A percentile compares a stretch with the other conserved stretches of the same genome.
Conservation (phyloP, 345 rosid species). For the Lepidium sativum region DNA sequence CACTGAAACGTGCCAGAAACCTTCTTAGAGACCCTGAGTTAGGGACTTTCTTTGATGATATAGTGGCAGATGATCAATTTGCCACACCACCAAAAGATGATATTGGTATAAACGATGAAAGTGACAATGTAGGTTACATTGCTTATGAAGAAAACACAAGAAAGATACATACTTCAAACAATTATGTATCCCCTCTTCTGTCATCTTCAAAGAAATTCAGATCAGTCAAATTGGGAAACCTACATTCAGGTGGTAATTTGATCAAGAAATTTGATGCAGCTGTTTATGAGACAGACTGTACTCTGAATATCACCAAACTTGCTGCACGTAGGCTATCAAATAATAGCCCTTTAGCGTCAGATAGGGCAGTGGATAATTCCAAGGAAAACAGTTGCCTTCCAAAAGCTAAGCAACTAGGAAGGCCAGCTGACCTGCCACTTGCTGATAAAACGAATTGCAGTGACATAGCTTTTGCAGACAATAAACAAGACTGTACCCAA, state of each 20-base stretch:
- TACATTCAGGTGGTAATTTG: conserved; percentile 46
- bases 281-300: conserved; percentile 30
- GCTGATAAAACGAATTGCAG: conserved; percentile 55
- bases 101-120: conserved; percentile 36
- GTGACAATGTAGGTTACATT: conserved; percentile 22
- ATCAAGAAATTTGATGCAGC: conserved; percentile 68
- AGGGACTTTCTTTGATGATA: conserved; percentile 46
- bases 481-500: conserved; percentile 29
- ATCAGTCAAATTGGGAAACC: conserved; percentile 27
- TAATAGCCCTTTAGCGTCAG: conserved; percentile 10
- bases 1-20: conserved; percentile 73
- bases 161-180: conserved; percentile 33
- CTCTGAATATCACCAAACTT: conserved; percentile 18
- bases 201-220: conserved; percentile 37
- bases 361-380: conserved; percentile 11
- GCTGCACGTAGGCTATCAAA: conserved; percentile 23
- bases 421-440: conserved; percentile 40
- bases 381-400: conserved; percentile 24
- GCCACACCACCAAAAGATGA: conserved; percentile 31
- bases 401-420: conserved; percentile 26
- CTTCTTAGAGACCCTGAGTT: conserved; percentile 90
- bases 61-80: conserved; percentile 27
- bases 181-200: conserved; percentile 54
- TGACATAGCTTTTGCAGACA: conserved; percentile 22
- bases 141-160: conserved; percentile 33